These are phyloP conservation scores for Myrica gale DNA, from an alignment of 306 rosid species.

Conservation along the genomic window DNA sequence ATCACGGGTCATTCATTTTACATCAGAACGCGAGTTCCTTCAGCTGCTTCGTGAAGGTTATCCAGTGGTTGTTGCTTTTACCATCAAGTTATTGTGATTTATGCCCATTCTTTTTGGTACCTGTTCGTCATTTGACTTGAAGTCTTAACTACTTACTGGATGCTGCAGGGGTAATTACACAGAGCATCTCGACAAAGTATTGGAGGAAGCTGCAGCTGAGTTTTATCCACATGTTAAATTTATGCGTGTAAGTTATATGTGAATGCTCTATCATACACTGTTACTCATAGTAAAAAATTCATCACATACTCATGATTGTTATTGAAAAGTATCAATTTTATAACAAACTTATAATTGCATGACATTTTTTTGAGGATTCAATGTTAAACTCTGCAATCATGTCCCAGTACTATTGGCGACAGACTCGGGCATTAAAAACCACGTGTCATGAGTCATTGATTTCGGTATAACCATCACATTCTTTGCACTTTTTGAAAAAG, in stretches of 20 bases:
- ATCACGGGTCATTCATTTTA: conserved; percentile 76
- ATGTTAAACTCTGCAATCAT: not conserved
- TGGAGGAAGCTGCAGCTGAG: conserved; percentile 82
- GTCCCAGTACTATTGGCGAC: conserved; percentile 11
- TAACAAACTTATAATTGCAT: not conserved
- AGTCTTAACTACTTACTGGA: conserved; percentile 22
- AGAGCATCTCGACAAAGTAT: conserved; percentile 68
- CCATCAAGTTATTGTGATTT: conserved; percentile 55
- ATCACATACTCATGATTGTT: not conserved
- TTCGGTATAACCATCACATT: not conserved
- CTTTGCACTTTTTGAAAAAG: conserved; percentile 2
- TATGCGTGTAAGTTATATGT: conserved; percentile 70
- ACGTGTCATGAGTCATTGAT: not conserved
- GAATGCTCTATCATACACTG: not conserved
- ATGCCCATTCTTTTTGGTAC: conserved; percentile 16
- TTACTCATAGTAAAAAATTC: too few relatives aligned
- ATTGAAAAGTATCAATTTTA: conserved; percentile 7
- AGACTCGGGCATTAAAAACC: not conserved
- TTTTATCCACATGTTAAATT: conserved; percentile 80
- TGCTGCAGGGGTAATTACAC: conserved; percentile 75
- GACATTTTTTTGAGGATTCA: not conserved
- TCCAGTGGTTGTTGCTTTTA: conserved; percentile 86
- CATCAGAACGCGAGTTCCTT: conserved; percentile 87
- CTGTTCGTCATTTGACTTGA: conserved; percentile 12
- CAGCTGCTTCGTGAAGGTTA: conserved; percentile 82